Evolutionary conservation across 176 grass and related monocot genomes (phyloP).

Genomic region (Chloris gayana): DNA sequence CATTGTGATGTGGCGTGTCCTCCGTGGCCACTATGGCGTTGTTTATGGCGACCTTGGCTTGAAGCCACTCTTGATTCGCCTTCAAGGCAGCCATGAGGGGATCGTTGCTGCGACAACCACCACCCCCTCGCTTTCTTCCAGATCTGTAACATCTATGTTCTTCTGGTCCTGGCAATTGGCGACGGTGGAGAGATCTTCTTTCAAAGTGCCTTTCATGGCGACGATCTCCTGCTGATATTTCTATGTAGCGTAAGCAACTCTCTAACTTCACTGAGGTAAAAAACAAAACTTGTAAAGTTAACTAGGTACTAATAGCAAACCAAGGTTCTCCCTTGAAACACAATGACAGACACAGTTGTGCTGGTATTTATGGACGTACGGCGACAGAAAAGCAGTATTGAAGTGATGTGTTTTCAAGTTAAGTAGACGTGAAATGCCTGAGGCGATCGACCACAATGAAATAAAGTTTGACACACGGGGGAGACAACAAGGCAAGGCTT

Average conservation of each 20-base stretch:
- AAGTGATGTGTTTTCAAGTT: background rate
- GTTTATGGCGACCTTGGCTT: constrained; percentile 44
- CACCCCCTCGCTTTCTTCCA: background rate
- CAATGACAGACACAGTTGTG: background rate
- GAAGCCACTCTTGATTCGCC: constrained; percentile 44
- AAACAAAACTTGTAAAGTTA: no score
- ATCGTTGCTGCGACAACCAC: background rate
- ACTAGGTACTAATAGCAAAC: no score
- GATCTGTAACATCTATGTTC: background rate
- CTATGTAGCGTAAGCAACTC: background rate
- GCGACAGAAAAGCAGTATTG: background rate
- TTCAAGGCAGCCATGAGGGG: constrained; percentile 41
- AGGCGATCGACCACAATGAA: background rate
- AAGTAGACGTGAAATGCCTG: background rate
- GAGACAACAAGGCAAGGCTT: constrained; percentile 19
- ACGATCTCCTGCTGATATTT: background rate
- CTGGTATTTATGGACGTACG: constrained; percentile 1
- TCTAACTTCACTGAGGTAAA: background rate
- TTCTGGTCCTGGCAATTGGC: constrained; percentile 27
- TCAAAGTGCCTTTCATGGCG: constrained; percentile 23
- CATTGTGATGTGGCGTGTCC: background rate
- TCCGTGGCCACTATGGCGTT: constrained; percentile 29
- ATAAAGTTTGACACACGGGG: background rate
- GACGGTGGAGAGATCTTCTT: background rate
- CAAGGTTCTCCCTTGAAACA: background rate